These are phyloP conservation scores for Alternaria brassicae DNA, from an alignment of 2,329 filamentous ascomycete species.

Conservation along the genomic window DNA sequence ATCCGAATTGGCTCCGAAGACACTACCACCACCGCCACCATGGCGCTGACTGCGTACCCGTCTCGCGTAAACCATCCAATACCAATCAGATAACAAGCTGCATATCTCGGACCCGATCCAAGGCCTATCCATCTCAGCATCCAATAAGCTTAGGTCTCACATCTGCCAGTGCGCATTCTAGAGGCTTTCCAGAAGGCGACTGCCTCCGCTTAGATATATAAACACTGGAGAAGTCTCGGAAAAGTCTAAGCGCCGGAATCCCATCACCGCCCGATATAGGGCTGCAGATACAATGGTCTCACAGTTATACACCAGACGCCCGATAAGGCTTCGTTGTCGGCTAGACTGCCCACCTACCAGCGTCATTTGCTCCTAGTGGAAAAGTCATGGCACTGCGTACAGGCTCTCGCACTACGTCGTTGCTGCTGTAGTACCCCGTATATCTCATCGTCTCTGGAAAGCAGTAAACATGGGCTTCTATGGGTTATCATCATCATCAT, in stretches of 20 bases:
- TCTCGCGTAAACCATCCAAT: background rate
- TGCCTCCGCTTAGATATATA: background rate
- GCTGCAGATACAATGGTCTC: conserved; percentile 1
- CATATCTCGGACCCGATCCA: background rate
- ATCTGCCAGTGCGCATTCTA: background rate
- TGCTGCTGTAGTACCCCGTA: background rate
- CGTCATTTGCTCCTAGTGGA: background rate
- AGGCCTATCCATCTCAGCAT: background rate
- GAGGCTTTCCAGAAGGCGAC: conserved; percentile 3
- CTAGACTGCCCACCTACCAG: background rate
- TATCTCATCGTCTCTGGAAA: background rate
- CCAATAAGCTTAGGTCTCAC: background rate
- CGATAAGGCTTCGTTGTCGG: background rate
- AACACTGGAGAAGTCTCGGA: background rate
- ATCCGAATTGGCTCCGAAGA: conserved; percentile 1
- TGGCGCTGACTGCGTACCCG: background rate
- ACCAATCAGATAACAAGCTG: background rate
- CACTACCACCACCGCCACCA: background rate
- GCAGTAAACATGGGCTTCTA: background rate
- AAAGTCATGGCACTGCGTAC: background rate
- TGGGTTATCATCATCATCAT: no score
- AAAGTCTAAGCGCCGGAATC: background rate
- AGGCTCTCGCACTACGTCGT: background rate
- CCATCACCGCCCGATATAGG: background rate
- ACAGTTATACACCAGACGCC: background rate